Base-by-base conservation (phyloP, 1,284 basidiomycete genomes). In the Sphaerobolus stellatus region DNA sequence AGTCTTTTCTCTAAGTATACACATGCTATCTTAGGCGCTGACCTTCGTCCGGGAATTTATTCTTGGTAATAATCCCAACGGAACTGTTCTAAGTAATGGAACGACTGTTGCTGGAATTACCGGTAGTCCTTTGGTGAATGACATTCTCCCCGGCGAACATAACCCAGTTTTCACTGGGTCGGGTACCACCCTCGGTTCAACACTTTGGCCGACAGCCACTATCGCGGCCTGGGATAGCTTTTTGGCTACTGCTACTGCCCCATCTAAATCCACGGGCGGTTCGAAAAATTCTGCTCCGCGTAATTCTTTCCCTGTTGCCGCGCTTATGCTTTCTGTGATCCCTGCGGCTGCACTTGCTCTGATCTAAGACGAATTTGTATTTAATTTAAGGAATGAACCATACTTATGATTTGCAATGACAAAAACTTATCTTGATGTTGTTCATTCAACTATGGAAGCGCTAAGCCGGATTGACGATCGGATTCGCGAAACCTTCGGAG, bases 41-140 rank as follows among this genome's bases (percentile, higher is more conserved):
- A 75, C 74, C 16, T 78, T 86, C 65, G 62, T 75, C 18, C 75
- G 78, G 16, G 81, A 86, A 57, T 86, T 86, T 56, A 68, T 86
- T 30, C 69, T 86, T 38, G 84, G 84, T 1, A 65, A 64, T 48
- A 81, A 83, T 61, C 59, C 68, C 30, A 78, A 78, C 4, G 83
- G 83, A 1, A 71, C 78, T 5, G 79, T 84, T 20, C 66, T 65
- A 8, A 2, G 29, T 4, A 44, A 33, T 43, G 41, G 41, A n/a
- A 61, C 60, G 18, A 63, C 60, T n/a, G 80, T 83, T n/a, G 64
- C 83, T 2, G 84, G 84, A 4, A 84, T 83, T 13, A 78, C 81
- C 61, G 27, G 43, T 43, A 67, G 71, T 4, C 62, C 82, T 14
- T 58, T 67, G 1, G 71, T 70, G 13, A 68, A 64, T 36, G 72